These are phyloP conservation scores for Luffa acutangula DNA, from an alignment of 306 rosid species.

Conservation along the genomic window DNA sequence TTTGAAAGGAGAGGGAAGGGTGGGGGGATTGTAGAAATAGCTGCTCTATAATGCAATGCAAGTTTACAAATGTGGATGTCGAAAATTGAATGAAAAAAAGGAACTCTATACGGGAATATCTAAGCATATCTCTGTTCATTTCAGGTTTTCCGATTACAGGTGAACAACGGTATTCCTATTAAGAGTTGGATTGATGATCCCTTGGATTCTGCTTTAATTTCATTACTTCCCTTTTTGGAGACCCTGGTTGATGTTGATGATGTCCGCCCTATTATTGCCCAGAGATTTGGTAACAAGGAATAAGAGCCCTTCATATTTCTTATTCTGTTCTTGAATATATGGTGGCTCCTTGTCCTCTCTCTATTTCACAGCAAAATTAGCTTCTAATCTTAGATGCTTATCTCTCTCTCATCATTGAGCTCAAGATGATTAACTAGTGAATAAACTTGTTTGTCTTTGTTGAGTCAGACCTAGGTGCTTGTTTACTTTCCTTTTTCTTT, in stretches of 20 bases:
- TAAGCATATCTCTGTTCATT: constrained; percentile 29
- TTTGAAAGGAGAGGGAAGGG: not conserved
- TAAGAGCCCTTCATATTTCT: constrained; percentile 37
- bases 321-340: constrained; percentile 48
- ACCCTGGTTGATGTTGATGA: constrained; percentile 82
- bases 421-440: constrained; percentile 54
- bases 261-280: constrained; percentile 88
- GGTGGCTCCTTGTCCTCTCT: constrained; percentile 32
- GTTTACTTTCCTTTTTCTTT: constrained; percentile 26
- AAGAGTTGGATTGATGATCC: constrained; percentile 99
- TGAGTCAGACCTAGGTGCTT: constrained; percentile 37
- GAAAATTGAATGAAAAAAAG: not conserved
- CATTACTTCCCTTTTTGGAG: constrained; percentile 96
- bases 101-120: constrained; percentile 9
- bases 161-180: constrained; percentile 96
- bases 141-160: constrained; percentile 98
- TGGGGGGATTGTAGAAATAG: not conserved
- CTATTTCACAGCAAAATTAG: constrained; percentile 32
- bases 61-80: not conserved
- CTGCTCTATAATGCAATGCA: not conserved
- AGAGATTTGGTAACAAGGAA: constrained; percentile 85
- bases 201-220: constrained; percentile 64
- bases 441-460: constrained; percentile 44
- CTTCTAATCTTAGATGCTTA: constrained; percentile 42
- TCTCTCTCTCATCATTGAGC: constrained; percentile 29